Percentiles rank a stretch among this genome's conserved stretches.
These are phyloP conservation scores for Arabidopsis suecica DNA, from an alignment of 345 rosid genomes.

Conservation along the genomic window DNA sequence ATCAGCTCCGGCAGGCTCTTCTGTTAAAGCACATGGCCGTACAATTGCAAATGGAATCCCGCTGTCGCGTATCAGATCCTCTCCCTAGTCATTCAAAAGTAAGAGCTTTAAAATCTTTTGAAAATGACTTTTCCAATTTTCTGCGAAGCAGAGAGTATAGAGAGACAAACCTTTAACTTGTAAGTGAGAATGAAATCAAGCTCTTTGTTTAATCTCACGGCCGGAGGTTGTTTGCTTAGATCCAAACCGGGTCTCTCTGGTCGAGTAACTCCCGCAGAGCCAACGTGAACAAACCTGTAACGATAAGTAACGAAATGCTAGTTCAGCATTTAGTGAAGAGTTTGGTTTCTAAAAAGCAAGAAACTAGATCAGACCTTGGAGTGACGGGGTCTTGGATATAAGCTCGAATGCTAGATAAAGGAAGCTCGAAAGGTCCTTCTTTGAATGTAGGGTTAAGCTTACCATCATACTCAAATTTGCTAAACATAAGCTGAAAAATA, in stretches of 20 bases:
- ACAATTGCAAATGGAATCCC: slow-evolving; percentile 87
- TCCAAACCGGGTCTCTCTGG: slow-evolving; percentile 97
- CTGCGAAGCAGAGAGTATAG: neutral
- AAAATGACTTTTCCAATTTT: neutral
- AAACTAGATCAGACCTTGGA: slow-evolving; percentile 61
- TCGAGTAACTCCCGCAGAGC: slow-evolving; percentile 94
- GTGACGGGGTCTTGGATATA: slow-evolving; percentile 77
- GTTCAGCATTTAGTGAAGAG: neutral
- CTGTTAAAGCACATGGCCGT: slow-evolving; percentile 91
- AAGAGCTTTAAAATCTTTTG: neutral
- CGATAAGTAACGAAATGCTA: neutral
- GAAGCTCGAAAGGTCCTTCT: slow-evolving; percentile 90
- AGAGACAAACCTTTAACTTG: slow-evolving; percentile 74
- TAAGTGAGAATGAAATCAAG: slow-evolving; percentile 81
- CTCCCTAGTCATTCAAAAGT: slow-evolving; percentile 56
- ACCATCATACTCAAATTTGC: slow-evolving; percentile 97
- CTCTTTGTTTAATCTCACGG: slow-evolving; percentile 96
- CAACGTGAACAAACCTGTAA: slow-evolving; percentile 87
- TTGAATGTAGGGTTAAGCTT: slow-evolving; percentile 83
- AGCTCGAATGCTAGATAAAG: slow-evolving; percentile 65
- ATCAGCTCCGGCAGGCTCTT: slow-evolving; percentile 97
- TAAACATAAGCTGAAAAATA: slow-evolving; percentile 85
- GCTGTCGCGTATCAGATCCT: slow-evolving; percentile 84
- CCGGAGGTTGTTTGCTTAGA: slow-evolving; percentile 93
- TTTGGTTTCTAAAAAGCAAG: neutral